Base-by-base conservation (phyloP, 495 filamentous ascomycete genomes). In the Pseudoneurospora amorphoporcata region DNA sequence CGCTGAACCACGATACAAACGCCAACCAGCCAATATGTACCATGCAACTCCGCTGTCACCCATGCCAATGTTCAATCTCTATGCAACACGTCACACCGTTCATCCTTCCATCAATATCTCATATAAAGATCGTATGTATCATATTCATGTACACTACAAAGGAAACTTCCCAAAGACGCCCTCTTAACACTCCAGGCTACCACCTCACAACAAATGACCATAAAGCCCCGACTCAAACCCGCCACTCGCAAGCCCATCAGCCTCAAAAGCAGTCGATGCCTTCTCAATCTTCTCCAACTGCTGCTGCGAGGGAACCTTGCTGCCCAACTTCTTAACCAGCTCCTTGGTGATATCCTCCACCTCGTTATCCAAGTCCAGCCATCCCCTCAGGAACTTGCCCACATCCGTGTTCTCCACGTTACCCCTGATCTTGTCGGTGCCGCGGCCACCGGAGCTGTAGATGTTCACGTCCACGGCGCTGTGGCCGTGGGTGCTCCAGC, bases 401-500 rank as follows among this genome's bases (percentile, higher is more conserved):
- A 99, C 85, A 14, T 98, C 92, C 4, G 92, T 99, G 79, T 99
- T 99, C 84, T 99, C 95, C 72, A 95, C 90, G 79, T 98, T 98
- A 5, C 95, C 95, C 2, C 86, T 77, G 19, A 98, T 81, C 37
- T 75, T 76, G 3, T 86, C 84, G 0, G 86, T 77, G 5, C 78
- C 83, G 2, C 78, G 78, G 4, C 87, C 87, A 23, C 81, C 80
- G 0, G 90, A 91, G 72, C 91, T 89, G 79, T 97, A 98, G 75
- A 97, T 92, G 79, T 98, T 97, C 69, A 98, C 94, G 79, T 98
- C 94, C 14, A 93, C 93, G 47, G 87, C 92, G 47, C 91, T 93
- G 82, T 98, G 94, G 19, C 94, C 94, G 77, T 96, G 94, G 0
- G 93, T 97, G 39, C 85, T 89, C 96, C 96, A 99, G 14, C 95